Base-by-base conservation (phyloP, 768 basidiomycete species). In the Crepidotus variabilis region DNA sequence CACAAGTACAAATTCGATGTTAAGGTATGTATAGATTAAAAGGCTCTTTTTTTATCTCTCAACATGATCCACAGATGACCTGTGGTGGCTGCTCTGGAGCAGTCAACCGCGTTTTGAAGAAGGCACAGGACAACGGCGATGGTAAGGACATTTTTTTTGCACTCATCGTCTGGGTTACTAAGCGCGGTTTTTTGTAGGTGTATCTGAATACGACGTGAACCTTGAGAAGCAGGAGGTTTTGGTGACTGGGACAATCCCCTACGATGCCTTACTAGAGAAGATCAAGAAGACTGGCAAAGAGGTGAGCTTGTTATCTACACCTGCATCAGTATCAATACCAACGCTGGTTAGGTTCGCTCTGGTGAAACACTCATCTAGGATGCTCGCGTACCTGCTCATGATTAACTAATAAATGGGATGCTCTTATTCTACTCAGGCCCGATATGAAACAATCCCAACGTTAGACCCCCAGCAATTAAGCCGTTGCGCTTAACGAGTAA, bases 251-350 rank as follows among this genome's bases (percentile, higher is more conserved):
- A 69, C 73, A 2, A 74, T 83, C 9, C 63, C 78, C 16, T 90
- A 88, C 67, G 89, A 92, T 0, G 76, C 77, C 2, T 75, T 93
- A 47, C 71, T 83, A 11, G 85, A 74, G 52, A 89, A 78, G 76
- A 92, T 96, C 67, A 83, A 84, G 79, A 95, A 94, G 82, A 96
- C 93, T 9, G 94, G 94, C 60, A 94, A 94, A 73, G 81, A 90
- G 86, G 92, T 91, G 52, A 3, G 73, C 66, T 56, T 18, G 6
- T 50, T 33, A 35, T 43, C 55, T 9, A 49, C 10, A 11, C 53
- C 3, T 43, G 4, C 21, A 23, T 47, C 14, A 21, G 18, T 24
- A 46, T 46, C 22, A 20, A 34, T 47, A 16, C n/a, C 20, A 20
- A 2, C 23, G 14, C 23, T 22, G 13, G 5, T 34, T 24, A 71